phyloP scores from a whole-genome alignment of 371 early-diverging fungal genomes.

The Mortierella sp. region DNA sequence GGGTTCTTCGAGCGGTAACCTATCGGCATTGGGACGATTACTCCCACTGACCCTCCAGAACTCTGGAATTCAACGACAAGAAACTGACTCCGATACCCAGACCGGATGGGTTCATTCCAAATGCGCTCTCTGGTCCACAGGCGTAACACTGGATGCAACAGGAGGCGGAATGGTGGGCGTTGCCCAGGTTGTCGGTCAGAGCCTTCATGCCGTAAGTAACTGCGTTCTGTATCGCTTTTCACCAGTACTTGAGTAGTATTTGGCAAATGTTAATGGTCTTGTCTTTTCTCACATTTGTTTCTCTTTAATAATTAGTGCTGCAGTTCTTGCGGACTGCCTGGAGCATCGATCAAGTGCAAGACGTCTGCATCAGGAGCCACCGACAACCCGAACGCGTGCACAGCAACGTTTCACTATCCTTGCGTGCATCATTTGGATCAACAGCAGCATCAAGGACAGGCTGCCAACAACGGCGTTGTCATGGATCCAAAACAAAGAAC shows the following conservation, averaged over 20 bases:
- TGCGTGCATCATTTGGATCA: conserved; percentile 14
- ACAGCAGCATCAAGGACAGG: background rate
- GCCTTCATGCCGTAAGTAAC: conserved; percentile 19
- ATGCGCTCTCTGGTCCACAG: conserved; percentile 36
- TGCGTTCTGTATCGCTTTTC: background rate
- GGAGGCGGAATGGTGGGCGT: conserved; percentile 14
- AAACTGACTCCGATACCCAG: background rate
- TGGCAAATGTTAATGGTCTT: background rate
- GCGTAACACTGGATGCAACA: conserved; percentile 11
- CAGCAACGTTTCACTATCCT: conserved; percentile 22
- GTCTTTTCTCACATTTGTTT: background rate
- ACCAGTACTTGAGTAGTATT: no score
- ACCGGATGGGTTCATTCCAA: conserved; percentile 28
- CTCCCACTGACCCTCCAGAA: conserved; percentile 6
- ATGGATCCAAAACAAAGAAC: conserved; percentile 26
- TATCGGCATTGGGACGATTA: conserved; percentile 11
- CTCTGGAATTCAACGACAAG: background rate
- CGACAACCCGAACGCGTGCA: conserved; percentile 21
- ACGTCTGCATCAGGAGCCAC: conserved; percentile 12
- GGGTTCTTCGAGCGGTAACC: background rate
- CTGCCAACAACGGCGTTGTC: conserved; percentile 12
- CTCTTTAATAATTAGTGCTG: conserved; percentile 12
- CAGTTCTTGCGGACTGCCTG: conserved; percentile 21
- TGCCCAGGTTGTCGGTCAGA: background rate
- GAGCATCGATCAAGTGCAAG: conserved; percentile 35